Conservation (phyloP, 371 early-diverging fungal genomes). For the Capillidium rhysosporum region DNA sequence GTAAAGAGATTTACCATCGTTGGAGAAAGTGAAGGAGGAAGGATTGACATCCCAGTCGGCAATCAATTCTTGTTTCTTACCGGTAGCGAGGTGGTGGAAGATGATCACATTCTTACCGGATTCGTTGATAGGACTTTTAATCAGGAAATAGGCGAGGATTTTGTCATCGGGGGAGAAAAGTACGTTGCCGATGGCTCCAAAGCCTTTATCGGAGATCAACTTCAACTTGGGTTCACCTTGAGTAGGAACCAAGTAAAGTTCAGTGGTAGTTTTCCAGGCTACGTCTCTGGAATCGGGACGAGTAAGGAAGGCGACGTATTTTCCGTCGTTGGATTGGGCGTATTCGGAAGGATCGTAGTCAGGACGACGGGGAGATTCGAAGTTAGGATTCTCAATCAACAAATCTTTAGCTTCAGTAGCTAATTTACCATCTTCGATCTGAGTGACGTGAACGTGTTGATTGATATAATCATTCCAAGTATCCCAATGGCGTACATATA, state of each 20-base stretch:
- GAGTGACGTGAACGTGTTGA: slow-evolving; percentile 14
- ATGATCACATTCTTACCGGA: slow-evolving; percentile 51
- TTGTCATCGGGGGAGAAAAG: slow-evolving; percentile 34
- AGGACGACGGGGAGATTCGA: slow-evolving; percentile 27
- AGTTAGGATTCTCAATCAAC: slow-evolving; percentile 13
- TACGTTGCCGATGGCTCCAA: slow-evolving; percentile 40
- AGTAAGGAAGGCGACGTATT: slow-evolving; percentile 43
- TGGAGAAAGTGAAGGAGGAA: slow-evolving; percentile 26
- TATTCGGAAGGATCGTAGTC: slow-evolving; percentile 32
- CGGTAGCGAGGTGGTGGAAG: slow-evolving; percentile 9
- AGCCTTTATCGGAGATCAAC: slow-evolving; percentile 26
- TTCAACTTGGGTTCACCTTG: slow-evolving; percentile 18
- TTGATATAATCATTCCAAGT: slow-evolving; percentile 22
- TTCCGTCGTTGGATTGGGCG: slow-evolving; percentile 30
- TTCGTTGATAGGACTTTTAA: slow-evolving; percentile 45
- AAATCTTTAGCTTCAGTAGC: slow-evolving; percentile 24
- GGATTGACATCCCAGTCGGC: slow-evolving; percentile 44
- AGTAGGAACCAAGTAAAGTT: slow-evolving; percentile 39
- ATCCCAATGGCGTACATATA: slow-evolving; percentile 59
- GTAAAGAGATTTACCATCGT: slow-evolving; percentile 22
- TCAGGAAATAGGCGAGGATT: slow-evolving; percentile 48
- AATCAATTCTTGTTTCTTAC: slow-evolving; percentile 20
- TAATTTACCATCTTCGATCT: slow-evolving; percentile 9
- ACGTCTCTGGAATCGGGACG: slow-evolving; percentile 33
- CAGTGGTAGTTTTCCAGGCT: slow-evolving; percentile 61